These are phyloP conservation scores for Botrytis fragariae DNA, from an alignment of 2,329 filamentous ascomycete species.

Conservation along the genomic window DNA sequence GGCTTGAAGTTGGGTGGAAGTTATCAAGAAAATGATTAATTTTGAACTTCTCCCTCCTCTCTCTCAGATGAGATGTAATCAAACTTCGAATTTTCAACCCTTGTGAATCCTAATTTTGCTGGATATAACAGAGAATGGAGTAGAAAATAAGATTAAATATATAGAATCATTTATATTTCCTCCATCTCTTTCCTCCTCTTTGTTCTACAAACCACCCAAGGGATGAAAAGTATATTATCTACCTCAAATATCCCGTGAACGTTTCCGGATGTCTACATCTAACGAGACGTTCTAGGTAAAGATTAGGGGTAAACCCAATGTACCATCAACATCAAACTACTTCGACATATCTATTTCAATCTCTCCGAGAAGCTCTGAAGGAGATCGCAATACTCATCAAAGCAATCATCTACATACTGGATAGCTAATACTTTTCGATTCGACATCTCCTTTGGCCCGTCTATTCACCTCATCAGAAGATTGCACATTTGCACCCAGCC, in stretches of 20 bases:
- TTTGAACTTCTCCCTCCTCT: not conserved
- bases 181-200: not conserved
- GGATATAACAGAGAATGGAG: not conserved
- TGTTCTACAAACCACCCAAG: not conserved
- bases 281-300: not conserved
- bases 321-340: not conserved
- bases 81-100: not conserved
- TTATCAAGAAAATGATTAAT: not conserved
- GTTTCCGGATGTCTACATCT: slow-evolving; percentile 2
- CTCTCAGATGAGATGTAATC: slow-evolving; percentile 3
- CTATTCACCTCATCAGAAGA: no score
- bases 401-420: not conserved
- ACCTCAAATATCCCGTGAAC: not conserved
- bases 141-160: not conserved
- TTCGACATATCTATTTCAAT: no score
- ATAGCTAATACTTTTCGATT: no score
- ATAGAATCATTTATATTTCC: not conserved
- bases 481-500: not conserved
- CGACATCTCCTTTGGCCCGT: not conserved
- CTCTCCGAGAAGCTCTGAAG: not conserved
- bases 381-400: not conserved
- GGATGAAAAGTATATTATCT: not conserved
- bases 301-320: not conserved
- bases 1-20: slow-evolving; percentile 1
- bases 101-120: not conserved